Base-by-base conservation (phyloP, 441 rosid species). In the Syzygium syzygioides region DNA sequence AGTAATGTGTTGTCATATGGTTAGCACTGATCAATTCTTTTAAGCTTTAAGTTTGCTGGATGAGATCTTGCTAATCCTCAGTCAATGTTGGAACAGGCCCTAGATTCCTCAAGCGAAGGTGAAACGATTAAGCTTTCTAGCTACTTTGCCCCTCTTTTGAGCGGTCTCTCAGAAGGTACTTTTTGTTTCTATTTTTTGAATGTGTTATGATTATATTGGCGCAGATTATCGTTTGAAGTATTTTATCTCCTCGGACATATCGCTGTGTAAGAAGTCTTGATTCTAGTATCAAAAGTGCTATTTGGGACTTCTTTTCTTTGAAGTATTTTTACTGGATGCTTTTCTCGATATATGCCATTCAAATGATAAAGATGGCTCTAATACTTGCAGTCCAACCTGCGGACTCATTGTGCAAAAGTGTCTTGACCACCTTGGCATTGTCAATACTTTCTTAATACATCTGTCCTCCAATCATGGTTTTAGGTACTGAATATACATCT, bases 131-230 rank as follows among this genome's bases (percentile, higher is more conserved):
- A 88, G 80, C 89, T 91, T 84, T 91, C 94, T 87, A 88, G 88
- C 60, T 93, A 88, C 93, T 92, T 91, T 89, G 91, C 94, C 90
- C 96, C 98, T 90, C 94, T 96, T 89, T 90, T 96, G 62, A 92
- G 89, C 89, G 98, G 98, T 34, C 94, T 98, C 89, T 92, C 96
- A 71, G 94, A 94, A 93, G 99, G 99, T 97, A 93, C 87, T 52
- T 14, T 32, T 71, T 84, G n/a, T 68, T 7, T 17, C 11, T 87
- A 68, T 85, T 79, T 32, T 86, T 84, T 60, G 57, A 20, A 37
- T 20, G 6, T n/a, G 18, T 41, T 37, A 76, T 76, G 52, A 41
- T 76, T n/a, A 6, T 20, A 45, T 76, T 10, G 19, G 30, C n/a
- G 41, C 55, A 85, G 37, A 45, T 32, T 37, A 30, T n/a, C 45